A percentile compares a stretch with the other conserved stretches of the same genome.
Evolutionary conservation across 2,329 filamentous ascomycete species (phyloP).

Genomic region (Diaporthe sp.): DNA sequence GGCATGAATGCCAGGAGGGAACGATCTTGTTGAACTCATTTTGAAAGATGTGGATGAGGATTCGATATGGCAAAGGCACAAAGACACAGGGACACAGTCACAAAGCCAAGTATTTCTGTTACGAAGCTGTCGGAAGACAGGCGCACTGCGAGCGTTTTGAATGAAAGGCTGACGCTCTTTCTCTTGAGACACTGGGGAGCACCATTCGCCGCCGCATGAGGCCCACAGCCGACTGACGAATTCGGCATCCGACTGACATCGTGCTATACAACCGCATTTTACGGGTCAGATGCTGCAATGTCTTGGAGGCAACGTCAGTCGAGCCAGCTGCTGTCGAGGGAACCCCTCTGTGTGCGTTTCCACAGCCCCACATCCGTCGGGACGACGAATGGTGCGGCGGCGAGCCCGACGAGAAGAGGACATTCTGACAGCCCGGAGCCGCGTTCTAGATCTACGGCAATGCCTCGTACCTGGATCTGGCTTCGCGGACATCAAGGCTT

Average conservation of each 20-base stretch:
- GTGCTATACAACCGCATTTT: slow-evolving; percentile 14
- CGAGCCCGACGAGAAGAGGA: slow-evolving; percentile 1
- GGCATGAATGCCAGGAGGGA: slow-evolving; percentile 67
- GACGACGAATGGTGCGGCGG: slow-evolving; percentile 12
- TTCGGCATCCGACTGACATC: slow-evolving; percentile 9
- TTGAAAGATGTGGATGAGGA: not conserved
- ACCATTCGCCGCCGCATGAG: not conserved
- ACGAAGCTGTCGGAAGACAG: not conserved
- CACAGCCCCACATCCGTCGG: slow-evolving; percentile 21
- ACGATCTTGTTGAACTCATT: slow-evolving; percentile 45
- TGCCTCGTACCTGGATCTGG: not conserved
- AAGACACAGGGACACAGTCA: not conserved
- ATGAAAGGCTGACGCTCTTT: not conserved
- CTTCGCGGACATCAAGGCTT: too few relatives aligned
- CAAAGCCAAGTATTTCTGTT: not conserved
- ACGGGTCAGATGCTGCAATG: not conserved
- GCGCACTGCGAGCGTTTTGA: not conserved
- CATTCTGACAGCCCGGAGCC: not conserved
- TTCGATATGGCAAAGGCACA: not conserved
- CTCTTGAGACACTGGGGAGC: not conserved
- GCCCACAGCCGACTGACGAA: slow-evolving; percentile 21
- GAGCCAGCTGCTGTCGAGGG: slow-evolving; percentile 6
- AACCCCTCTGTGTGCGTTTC: slow-evolving; percentile 6
- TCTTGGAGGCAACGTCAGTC: slow-evolving; percentile 9
- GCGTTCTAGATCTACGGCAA: not conserved